Percentiles rank a stretch among this genome's conserved stretches.
Evolutionary conservation across 2,329 filamentous ascomycete genomes (phyloP).

Genomic region (Tolypocladium amazonense): DNA sequence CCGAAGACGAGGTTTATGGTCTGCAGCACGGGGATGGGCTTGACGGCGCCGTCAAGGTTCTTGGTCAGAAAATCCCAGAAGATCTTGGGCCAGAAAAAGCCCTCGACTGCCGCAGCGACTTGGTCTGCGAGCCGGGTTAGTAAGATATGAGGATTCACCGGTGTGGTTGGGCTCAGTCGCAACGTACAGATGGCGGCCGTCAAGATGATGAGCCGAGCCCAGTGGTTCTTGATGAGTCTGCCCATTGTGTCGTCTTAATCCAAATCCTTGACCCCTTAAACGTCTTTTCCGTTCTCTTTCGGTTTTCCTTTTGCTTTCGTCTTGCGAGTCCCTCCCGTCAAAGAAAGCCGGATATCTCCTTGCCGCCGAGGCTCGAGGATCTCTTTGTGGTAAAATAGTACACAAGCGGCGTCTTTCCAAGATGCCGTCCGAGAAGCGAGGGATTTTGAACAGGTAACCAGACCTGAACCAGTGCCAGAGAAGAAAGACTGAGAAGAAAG

Average conservation of each 20-base stretch:
- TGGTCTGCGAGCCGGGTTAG: constrained; percentile 54
- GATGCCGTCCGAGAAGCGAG: background rate
- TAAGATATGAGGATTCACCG: too few relatives aligned
- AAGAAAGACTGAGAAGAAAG: constrained; percentile 31
- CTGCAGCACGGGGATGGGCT: constrained; percentile 80
- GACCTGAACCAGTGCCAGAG: constrained; percentile 33
- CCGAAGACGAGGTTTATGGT: constrained; percentile 81
- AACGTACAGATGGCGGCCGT: constrained; percentile 66
- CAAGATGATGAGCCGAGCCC: constrained; percentile 87
- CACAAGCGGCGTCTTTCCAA: background rate
- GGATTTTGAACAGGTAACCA: constrained; percentile 35
- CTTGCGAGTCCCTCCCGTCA: background rate
- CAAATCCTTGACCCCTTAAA: background rate
- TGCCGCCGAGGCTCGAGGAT: background rate
- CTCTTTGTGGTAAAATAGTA: background rate
- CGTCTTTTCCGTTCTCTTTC: constrained; percentile 4
- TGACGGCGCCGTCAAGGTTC: constrained; percentile 76
- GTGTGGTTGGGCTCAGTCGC: background rate
- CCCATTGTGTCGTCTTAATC: constrained; percentile 54
- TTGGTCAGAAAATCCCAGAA: constrained; percentile 96
- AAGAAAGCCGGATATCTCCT: background rate
- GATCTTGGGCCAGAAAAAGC: constrained; percentile 97
- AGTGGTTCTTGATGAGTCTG: constrained; percentile 98
- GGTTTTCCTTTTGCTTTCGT: background rate
- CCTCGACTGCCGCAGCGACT: constrained; percentile 69